A percentile compares a stretch with the other conserved stretches of the same genome.
phyloP scores from a whole-genome alignment of 2,329 filamentous ascomycete genomes.

The Amauroascus niger region DNA sequence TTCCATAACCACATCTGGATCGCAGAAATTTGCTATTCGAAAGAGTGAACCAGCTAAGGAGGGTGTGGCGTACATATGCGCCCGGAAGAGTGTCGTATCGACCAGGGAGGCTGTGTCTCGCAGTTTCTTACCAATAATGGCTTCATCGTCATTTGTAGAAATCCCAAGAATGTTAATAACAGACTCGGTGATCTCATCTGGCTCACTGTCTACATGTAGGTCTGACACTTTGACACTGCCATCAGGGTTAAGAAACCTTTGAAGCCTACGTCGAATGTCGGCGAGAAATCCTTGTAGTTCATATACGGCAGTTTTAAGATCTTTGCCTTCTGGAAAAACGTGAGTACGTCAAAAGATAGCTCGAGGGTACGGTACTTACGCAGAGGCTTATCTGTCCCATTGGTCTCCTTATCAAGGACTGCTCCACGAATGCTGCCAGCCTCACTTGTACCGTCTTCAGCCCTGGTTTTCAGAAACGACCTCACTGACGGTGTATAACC shows the following conservation, averaged over 20 bases:
- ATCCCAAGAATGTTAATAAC: conserved; percentile 41
- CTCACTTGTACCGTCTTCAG: conserved; percentile 32
- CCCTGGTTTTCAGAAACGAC: conserved; percentile 30
- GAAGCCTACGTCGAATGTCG: conserved; percentile 61
- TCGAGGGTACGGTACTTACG: conserved; percentile 17
- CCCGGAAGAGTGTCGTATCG: conserved; percentile 87
- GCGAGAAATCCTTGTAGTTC: conserved; percentile 83
- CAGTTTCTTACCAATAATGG: conserved; percentile 61
- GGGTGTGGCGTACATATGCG: conserved; percentile 87
- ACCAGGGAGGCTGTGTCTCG: conserved; percentile 70
- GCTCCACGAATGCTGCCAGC: conserved; percentile 32
- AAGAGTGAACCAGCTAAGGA: conserved; percentile 80
- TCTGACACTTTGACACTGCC: conserved; percentile 39
- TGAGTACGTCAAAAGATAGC: conserved; percentile 11
- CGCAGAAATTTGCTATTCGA: conserved; percentile 93
- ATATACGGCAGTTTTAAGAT: conserved; percentile 68
- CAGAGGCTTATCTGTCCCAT: conserved; percentile 24
- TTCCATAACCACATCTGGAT: conserved; percentile 89
- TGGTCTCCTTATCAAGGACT: conserved; percentile 21
- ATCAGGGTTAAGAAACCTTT: conserved; percentile 51
- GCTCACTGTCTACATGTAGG: conserved; percentile 24
- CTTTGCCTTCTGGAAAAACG: conserved; percentile 59
- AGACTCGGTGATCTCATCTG: conserved; percentile 35
- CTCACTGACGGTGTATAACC: conserved; percentile 31
- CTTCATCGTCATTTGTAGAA: conserved; percentile 41